Percentiles rank a stretch among this genome's conserved stretches.
phyloP scores from a whole-genome alignment of 2,329 filamentous ascomycete species.

The Aaosphaeria arxii region DNA sequence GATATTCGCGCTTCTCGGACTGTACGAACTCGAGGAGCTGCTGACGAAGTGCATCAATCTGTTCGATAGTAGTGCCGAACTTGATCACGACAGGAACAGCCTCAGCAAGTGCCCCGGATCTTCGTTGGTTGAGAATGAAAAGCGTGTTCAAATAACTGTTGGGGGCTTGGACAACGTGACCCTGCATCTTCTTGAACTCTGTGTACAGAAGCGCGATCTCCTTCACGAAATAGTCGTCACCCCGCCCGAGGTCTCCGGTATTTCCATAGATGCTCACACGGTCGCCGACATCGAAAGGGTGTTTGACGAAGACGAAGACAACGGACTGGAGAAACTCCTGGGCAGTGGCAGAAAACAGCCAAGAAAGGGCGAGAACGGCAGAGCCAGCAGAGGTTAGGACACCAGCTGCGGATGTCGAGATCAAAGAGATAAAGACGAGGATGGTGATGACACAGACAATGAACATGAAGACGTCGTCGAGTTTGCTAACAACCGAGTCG shows the following conservation, averaged over 20 bases:
- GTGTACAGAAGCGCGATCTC: conserved; percentile 91
- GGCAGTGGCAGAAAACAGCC: conserved; percentile 88
- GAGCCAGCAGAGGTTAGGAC: conserved; percentile 89
- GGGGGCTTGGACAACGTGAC: conserved; percentile 90
- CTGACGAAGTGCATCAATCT: conserved; percentile 78
- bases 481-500: conserved; percentile 86
- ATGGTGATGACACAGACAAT: conserved; percentile 77
- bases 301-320: conserved; percentile 95
- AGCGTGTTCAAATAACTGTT: conserved; percentile 91
- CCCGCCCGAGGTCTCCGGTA: conserved; percentile 71
- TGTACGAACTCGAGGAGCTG: conserved; percentile 80
- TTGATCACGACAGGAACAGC: conserved; percentile 80
- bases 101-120: conserved; percentile 84
- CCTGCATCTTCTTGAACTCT: conserved; percentile 98
- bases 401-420: conserved; percentile 85
- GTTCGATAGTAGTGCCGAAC: conserved; percentile 78
- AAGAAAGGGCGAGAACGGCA: conserved; percentile 82
- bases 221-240: conserved; percentile 95
- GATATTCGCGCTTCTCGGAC: conserved; percentile 85
- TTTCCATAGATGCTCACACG: conserved; percentile 90
- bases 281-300: conserved; percentile 95
- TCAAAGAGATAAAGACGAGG: conserved; percentile 83
- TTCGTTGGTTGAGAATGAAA: conserved; percentile 92
- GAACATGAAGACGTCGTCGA: conserved; percentile 86
- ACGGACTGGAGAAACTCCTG: conserved; percentile 93